Evolutionary conservation across 176 grass and related monocot genomes (phyloP).

Genomic region (Zea mays): Zm-B73-REFERENCE-NAM-5.0 NC_050098.1:114687001-114687500

Average conservation of each 20-base stretch:
- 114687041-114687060: neutral
- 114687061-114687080: neutral
- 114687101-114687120: neutral
- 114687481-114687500: constrained; percentile 47
- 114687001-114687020: too few species aligned
- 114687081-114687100: neutral
- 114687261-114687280: neutral
- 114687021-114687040: too few species aligned
- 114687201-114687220: neutral
- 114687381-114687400: neutral
- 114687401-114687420: constrained; percentile 13
- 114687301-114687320: neutral
- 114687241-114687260: neutral
- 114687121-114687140: neutral
- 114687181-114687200: neutral
- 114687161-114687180: neutral
- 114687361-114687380: neutral
- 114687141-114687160: neutral
- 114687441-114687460: neutral
- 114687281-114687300: neutral
- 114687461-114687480: neutral
- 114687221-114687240: neutral
- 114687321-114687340: neutral
- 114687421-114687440: constrained; percentile 6
- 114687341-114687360: neutral